A percentile compares a stretch with the other conserved stretches of the same genome.
These are phyloP conservation scores for Botrytis fragariae DNA, from an alignment of 2,329 filamentous ascomycete species.

Conservation along the genomic window DNA sequence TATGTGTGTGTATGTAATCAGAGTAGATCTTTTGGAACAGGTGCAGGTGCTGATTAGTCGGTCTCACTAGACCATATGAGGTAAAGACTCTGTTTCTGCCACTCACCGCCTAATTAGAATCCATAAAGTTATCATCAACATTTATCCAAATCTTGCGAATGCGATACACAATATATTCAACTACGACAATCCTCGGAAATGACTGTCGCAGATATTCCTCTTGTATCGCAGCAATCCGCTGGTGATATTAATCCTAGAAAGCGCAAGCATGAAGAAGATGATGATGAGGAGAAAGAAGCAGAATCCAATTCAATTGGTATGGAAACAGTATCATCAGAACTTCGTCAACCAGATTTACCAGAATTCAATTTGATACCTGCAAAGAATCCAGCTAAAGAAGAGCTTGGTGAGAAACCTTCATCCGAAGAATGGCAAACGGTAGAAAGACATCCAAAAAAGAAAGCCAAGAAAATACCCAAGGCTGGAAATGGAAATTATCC, in stretches of 20 bases:
- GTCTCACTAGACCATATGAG: not conserved
- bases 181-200: slow-evolving; percentile 4
- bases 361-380: slow-evolving; percentile 38
- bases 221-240: slow-evolving; percentile 38
- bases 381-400: slow-evolving; percentile 28
- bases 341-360: slow-evolving; percentile 36
- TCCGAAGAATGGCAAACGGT: slow-evolving; percentile 53
- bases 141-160: slow-evolving; percentile 2
- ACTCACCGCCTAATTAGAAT: slow-evolving; percentile 3
- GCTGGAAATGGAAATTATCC: slow-evolving; percentile 57
- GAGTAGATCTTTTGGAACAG: not conserved
- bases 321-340: slow-evolving; percentile 29
- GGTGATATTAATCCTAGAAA: slow-evolving; percentile 31
- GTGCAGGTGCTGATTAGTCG: not conserved
- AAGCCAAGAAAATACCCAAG: slow-evolving; percentile 59
- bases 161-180: slow-evolving; percentile 2
- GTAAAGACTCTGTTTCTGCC: not conserved
- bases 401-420: slow-evolving; percentile 5
- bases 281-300: slow-evolving; percentile 8
- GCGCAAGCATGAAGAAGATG: slow-evolving; percentile 34
- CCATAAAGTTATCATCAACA: not conserved
- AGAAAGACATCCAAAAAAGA: slow-evolving; percentile 51
- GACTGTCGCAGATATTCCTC: slow-evolving; percentile 12
- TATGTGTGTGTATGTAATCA: not conserved
- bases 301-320: slow-evolving; percentile 25